Conservation (phyloP, 1,284 basidiomycete species). For the Cutaneotrichosporon mucoides region DNA sequence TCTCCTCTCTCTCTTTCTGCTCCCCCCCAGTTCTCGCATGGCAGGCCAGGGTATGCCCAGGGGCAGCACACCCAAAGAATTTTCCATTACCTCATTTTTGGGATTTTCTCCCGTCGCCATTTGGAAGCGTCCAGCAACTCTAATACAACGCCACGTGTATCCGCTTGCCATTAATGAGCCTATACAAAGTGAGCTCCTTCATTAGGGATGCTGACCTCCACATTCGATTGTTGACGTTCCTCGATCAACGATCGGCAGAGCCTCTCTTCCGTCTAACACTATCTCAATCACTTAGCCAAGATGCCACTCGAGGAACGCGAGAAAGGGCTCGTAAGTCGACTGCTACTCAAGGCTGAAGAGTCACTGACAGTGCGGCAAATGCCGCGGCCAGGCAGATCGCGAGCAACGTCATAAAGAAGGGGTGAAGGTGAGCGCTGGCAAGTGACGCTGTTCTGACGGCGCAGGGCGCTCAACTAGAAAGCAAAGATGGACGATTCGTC, state of each 20-base stretch:
- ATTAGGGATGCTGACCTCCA: too few species aligned
- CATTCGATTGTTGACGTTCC: background rate
- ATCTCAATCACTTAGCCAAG: background rate
- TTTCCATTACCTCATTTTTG: constrained; percentile 1
- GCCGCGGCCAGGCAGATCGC: constrained; percentile 35
- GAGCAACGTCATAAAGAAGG: constrained; percentile 12
- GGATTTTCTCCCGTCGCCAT: constrained; percentile 8
- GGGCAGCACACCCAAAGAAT: background rate
- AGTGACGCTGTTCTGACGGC: too few species aligned
- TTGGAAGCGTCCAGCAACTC: too few species aligned
- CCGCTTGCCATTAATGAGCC: background rate
- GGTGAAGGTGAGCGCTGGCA: too few species aligned
- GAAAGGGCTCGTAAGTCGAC: background rate
- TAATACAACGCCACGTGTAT: too few species aligned
- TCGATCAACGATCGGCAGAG: background rate
- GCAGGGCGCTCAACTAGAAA: too few species aligned
- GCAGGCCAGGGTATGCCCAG: too few species aligned
- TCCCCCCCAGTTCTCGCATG: too few species aligned
- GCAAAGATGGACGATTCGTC: constrained; percentile 63
- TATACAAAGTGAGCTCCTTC: background rate
- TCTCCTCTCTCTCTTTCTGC: too few species aligned
- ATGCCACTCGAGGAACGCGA: background rate
- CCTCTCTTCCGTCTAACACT: too few species aligned
- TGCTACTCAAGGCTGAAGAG: background rate
- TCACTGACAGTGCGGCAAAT: constrained; percentile 19